Evolutionary conservation across 202 grass and related monocot species (phyloP), one percentile per base, ranked within the genome.

Genomic region (Carex arenaria): DNA sequence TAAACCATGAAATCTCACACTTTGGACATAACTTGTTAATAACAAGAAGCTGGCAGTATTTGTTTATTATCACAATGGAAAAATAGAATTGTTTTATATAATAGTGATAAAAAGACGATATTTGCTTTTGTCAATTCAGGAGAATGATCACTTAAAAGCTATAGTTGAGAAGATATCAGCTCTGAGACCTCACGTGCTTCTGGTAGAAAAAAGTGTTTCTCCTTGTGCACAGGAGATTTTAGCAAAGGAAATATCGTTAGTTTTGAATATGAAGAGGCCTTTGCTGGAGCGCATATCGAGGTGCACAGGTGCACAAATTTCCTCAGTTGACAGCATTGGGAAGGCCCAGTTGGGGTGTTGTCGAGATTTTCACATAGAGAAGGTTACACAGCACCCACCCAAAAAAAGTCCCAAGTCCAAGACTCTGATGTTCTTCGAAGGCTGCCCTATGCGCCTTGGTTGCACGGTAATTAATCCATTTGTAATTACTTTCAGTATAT

Each of bases 391-490:
- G 85, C 86, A 32, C 62, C 59, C 55, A 53, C 47, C 79, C 56
- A 53, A 82, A 71, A 85, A 74, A 66, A 64, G 86, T 85, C 62
- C 73, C 64, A 82, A 68, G 14, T 61, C 49, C 43, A 97, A 94
- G 85, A 94, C 90, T 63, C 83, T 97, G 85, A 97, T 97, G 94
- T 97, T 93, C 79, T 97, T 97, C 83, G 92, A 97, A 84, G 94
- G 90, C 86, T 97, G 94, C 69, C 82, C 90, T 76, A 87, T 83
- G 61, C 90, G 84, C 42, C 84, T 94, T 85, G 94, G 94, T 68
- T 97, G 94, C 92, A 94, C 94, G 88, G 94, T 97, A 97, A 94
- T 87, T 61, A 32, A 34, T 74, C 43, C 32, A 68, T 88, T 64
- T 64, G 22, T 83, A 31, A 45, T 73, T 82, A 85, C 75, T 67